Evolutionary conservation across 805 yeast species (phyloP), one percentile per base, ranked within the genome.

Genomic region (Saccharomycopsis lassenensis): DNA sequence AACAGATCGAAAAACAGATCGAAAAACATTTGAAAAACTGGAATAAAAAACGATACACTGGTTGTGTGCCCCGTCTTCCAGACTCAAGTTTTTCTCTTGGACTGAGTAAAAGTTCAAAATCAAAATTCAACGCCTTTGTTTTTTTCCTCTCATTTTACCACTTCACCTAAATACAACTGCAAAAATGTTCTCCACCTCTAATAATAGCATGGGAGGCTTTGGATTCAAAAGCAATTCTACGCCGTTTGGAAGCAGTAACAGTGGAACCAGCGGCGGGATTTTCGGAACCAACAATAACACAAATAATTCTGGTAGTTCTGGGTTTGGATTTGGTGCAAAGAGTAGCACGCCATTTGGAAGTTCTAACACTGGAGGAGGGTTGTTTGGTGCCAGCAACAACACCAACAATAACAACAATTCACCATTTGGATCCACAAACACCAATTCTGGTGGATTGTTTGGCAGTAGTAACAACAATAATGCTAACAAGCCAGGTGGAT

Each of bases 381-480:
- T 66, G 12, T 65, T 62, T 52, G 71, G 71, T 11, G 50, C 45
- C 40, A 51, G 49, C 25, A 29, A 18, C 27, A 43, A 36, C 30
- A 47, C 45, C 18, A 38, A 25, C 30, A 24, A 19, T 17, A 46
- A 27, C 4, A 35, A 18, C 14, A 37, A 39, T 18, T 29, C 14
- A 6, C 38, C 33, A 14, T 33, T 37, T 27, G 37, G 37, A 10
- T 4, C 7, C 3, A 15, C 7, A 15, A 15, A 24, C 14, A 16
- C 12, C n/a, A 45, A 54, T 17, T 47, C 48, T 4, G 53, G 55
- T 36, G 52, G 47, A 18, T 52, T 48, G 20, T 59, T 56, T 47
- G 63, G 62, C 5, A 31, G 50, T 7, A 37, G 39, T 20, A 35
- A 52, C 48, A 35, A 44, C 40, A 37, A 25, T n/a, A 26, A 14